Evolutionary conservation across 345 rosid species (phyloP), one percentile per base, ranked within the genome.

Genomic region (rapeseed (Brassica napus)): DNA sequence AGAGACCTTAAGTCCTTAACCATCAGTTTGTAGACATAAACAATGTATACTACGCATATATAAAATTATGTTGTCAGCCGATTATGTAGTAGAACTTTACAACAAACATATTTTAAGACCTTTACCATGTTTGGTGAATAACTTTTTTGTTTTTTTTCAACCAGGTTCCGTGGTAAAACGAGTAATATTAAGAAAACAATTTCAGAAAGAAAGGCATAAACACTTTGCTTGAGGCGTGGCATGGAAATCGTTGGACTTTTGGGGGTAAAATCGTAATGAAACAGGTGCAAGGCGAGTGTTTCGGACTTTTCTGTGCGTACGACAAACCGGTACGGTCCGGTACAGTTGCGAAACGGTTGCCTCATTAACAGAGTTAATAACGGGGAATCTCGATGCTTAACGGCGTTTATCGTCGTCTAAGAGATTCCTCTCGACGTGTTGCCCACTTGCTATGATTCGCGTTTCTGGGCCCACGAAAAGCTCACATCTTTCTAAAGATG

Each of bases 271-370:
- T 24, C 6, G 78, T 69, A 49, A 49, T 14, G 32, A 52, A 0
- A 3, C 21, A 66, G 6, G 61, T 32, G 58, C 21, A 24, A 54
- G 61, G 58, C 68, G 71, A 69, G 42, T 49, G 80, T 47, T 2
- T 71, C 65, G 66, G 72, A 65, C 59, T 64, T 71, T 71, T 47
- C 24, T 8, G 35, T 30, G 68, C 37, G 32, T 65, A 68, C 75
- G 75, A 74, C 75, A 79, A 79, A 73, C 82, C 77, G 77, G 69
- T 78, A 78, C 77, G 66, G 66, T 39, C 82, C 78, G 82, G 82
- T 79, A 79, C 79, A 74, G 31, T 37, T 24, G 6, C 5, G 11
- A 62, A 26, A 74, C 32, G 70, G 78, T 68, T 61, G 16, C 34
- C 8, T 61, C 66, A 12, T 5, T 61, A 68, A 68, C 78, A 63